Conservation (phyloP, 495 filamentous ascomycete species). For the Penicillium flavigenum region DNA sequence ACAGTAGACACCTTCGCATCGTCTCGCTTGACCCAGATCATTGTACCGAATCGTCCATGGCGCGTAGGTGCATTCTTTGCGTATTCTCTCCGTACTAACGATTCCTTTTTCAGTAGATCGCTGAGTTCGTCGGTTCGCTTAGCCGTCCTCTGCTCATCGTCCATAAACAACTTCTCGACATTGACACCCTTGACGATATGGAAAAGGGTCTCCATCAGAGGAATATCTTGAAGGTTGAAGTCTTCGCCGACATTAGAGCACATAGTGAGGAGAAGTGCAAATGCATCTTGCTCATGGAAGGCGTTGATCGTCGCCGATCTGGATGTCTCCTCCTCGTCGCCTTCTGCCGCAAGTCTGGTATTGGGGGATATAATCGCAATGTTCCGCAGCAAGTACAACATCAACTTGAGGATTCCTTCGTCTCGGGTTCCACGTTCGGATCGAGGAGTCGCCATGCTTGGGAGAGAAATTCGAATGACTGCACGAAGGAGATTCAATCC, state of each 20-base stretch:
- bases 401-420: slow-evolving; percentile 88
- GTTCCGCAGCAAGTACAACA: slow-evolving; percentile 87
- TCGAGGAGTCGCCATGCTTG: slow-evolving; percentile 77
- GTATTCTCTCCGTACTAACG: slow-evolving; percentile 73
- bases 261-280: slow-evolving; percentile 78
- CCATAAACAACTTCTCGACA: slow-evolving; percentile 80
- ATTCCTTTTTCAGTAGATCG: slow-evolving; percentile 73
- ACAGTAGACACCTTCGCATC: slow-evolving; percentile 79
- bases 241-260: slow-evolving; percentile 90
- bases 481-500: slow-evolving; percentile 73
- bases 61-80: slow-evolving; percentile 78
- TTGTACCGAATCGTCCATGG: slow-evolving; percentile 93
- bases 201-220: slow-evolving; percentile 86
- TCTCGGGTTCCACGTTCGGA: slow-evolving; percentile 77
- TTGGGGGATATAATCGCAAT: slow-evolving; percentile 79
- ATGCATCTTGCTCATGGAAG: slow-evolving; percentile 85
- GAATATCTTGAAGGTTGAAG: slow-evolving; percentile 81
- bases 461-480: slow-evolving; percentile 75
- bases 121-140: slow-evolving; percentile 72
- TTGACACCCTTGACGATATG: slow-evolving; percentile 90
- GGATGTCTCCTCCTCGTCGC: slow-evolving; percentile 84
- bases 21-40: slow-evolving; percentile 93
- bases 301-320: slow-evolving; percentile 84
- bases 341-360: slow-evolving; percentile 55
- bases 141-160: slow-evolving; percentile 63